Evolutionary conservation across 2,329 filamentous ascomycete genomes (phyloP).

Genomic region (Penicillium sp.): DNA sequence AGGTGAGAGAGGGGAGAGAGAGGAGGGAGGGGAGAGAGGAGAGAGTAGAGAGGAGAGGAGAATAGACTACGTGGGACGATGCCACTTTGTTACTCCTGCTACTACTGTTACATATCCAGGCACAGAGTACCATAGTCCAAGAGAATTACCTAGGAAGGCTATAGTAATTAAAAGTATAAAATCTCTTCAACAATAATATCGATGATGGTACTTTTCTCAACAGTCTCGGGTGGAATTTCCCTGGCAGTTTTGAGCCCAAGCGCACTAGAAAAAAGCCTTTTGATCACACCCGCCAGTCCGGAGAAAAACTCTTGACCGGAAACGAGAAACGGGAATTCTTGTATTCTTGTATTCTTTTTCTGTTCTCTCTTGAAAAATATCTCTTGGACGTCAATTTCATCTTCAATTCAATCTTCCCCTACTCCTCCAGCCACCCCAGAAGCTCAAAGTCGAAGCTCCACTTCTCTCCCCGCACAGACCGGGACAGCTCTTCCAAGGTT

Average conservation of each 20-base stretch:
- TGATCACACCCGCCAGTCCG: conserved; percentile 4
- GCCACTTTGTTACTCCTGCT: background rate
- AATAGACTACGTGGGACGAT: background rate
- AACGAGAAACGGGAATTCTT: conserved; percentile 1
- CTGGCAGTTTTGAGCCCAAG: conserved; percentile 2
- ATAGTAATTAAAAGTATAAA: no score
- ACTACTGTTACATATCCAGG: background rate
- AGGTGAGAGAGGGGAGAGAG: no score
- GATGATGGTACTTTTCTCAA: background rate
- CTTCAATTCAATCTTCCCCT: background rate
- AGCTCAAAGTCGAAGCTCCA: conserved; percentile 3
- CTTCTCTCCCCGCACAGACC: conserved; percentile 26
- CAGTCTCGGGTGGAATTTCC: conserved; percentile 6
- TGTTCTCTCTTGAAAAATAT: background rate
- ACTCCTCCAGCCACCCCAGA: conserved; percentile 1
- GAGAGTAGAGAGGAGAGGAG: no score
- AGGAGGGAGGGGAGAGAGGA: no score
- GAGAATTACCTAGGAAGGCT: no score
- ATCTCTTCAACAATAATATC: background rate
- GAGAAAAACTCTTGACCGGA: conserved; percentile 4
- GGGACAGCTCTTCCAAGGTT: conserved; percentile 18
- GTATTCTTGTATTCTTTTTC: background rate
- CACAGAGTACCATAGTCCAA: background rate
- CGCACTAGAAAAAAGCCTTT: background rate
- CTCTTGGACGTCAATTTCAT: background rate